Evolutionary conservation across 345 rosid genomes (phyloP), one percentile per base, ranked within the genome.

Genomic region (Linum trigynum): DNA sequence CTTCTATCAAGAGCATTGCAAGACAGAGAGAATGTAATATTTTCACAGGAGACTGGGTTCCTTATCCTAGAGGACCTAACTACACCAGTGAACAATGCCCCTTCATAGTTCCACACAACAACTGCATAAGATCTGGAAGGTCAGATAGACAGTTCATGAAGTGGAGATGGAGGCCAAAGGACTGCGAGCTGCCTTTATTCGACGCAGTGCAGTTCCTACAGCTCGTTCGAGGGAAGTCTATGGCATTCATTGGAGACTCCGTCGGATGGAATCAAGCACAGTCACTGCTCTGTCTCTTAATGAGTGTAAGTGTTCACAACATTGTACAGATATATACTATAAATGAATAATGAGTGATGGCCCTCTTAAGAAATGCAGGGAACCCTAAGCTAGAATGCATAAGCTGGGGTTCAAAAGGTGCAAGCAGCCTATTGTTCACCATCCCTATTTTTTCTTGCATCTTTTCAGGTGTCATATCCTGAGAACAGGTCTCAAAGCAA

Each of bases 211-310:
- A 55, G 65, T 78, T 81, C 74, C 59, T 81, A 63, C 70, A 76
- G 71, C 68, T 81, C 55, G 80, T 78, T 11, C 69, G 72, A 61
- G 82, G 82, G 65, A 76, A 78, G 78, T 73, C 71, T 37, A 63
- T 81, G 70, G 82, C 79, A n/a, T 78, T 81, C 9, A 75, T 81
- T 41, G 78, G 82, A 5, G 85, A 76, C 53, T 81, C 85, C 0
- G 64, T 81, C 23, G 82, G 69, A 8, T 71, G 82, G 62, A 81
- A 78, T 67, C 85, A 81, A 59, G 74, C 78, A 80, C 82, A 81
- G 56, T 81, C 85, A 3, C 62, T 78, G 40, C 38, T 76, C 15
- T 81, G 85, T 71, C 85, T 81, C 59, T 63, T 81, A 42, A 55
- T 75, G 39, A 66, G 57, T 57, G 82, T 81, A 64, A 78, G 79